These are phyloP conservation scores for Daldinia vernicosa DNA, from an alignment of 495 filamentous ascomycete genomes.

Conservation along the genomic window DNA sequence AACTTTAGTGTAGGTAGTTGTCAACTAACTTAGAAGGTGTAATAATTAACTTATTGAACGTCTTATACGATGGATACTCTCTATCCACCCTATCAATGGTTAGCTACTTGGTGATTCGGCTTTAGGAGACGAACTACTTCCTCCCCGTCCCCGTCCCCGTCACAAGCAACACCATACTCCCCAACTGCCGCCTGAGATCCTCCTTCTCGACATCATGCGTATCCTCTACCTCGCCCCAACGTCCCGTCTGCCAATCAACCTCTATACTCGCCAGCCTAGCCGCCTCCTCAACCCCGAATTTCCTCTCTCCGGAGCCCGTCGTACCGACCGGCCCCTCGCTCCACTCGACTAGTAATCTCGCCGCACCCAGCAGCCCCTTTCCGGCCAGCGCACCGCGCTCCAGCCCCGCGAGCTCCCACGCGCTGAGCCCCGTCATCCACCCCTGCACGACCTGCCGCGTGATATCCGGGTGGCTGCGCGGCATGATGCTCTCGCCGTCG, in stretches of 20 bases:
- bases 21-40: no score
- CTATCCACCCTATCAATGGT: no score
- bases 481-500: slow-evolving; percentile 76
- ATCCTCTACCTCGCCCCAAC: slow-evolving; percentile 98
- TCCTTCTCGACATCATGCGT: slow-evolving; percentile 97
- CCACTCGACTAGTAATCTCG: slow-evolving; percentile 85
- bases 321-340: slow-evolving; percentile 70
- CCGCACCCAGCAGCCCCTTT: slow-evolving; percentile 84
- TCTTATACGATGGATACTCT: no score
- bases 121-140: background rate
- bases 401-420: slow-evolving; percentile 84
- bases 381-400: slow-evolving; percentile 84
- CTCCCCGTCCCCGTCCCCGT: slow-evolving; percentile 60
- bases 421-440: slow-evolving; percentile 76
- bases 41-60: no score
- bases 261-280: slow-evolving; percentile 81
- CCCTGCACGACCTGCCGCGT: slow-evolving; percentile 77
- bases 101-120: no score
- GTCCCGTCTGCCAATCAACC: slow-evolving; percentile 86
- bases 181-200: slow-evolving; percentile 87
- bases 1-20: no score
- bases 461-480: slow-evolving; percentile 70
- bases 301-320: slow-evolving; percentile 30
- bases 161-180: slow-evolving; percentile 82
- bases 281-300: slow-evolving; percentile 75